Percentiles rank a stretch among this genome's conserved stretches.
Evolutionary conservation across 2,329 filamentous ascomycete genomes (phyloP).

Genomic region (Ophiocordyceps unilateralis): DNA sequence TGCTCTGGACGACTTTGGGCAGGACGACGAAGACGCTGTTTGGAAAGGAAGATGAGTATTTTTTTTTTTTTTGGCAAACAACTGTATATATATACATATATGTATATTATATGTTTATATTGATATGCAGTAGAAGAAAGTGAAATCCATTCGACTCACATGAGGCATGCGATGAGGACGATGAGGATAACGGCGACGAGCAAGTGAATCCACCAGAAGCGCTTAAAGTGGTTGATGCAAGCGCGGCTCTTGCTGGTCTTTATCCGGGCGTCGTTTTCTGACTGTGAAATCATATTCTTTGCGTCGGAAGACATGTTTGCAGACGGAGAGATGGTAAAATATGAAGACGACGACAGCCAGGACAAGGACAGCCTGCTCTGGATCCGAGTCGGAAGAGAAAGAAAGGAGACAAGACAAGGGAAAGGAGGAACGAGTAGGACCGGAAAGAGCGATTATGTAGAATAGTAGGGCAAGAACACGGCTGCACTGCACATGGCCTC

Average conservation of each 20-base stretch:
- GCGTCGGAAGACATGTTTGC: constrained; percentile 8
- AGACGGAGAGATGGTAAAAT: not conserved
- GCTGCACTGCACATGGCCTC: not conserved
- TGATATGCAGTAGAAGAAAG: too few species aligned
- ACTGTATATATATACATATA: too few species aligned
- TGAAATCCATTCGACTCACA: constrained; percentile 37
- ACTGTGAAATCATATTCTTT: constrained; percentile 18
- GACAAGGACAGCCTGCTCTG: not conserved
- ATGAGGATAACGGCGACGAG: constrained; percentile 30
- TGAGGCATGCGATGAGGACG: constrained; percentile 36
- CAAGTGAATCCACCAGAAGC: constrained; percentile 45
- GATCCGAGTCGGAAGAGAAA: not conserved
- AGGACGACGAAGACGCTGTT: constrained; percentile 37
- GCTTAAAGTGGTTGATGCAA: constrained; percentile 29
- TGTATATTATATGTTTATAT: too few species aligned
- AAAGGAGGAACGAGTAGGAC: not conserved
- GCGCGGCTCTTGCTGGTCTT: constrained; percentile 18
- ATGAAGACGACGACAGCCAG: not conserved
- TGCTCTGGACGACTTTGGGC: constrained; percentile 37
- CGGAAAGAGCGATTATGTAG: not conserved
- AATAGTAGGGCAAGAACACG: not conserved
- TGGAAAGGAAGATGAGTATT: too few species aligned
- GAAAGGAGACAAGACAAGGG: too few species aligned
- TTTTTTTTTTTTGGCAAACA: too few species aligned
- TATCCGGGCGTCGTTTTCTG: constrained; percentile 13